These are phyloP conservation scores for Coemansia sp. DNA, from an alignment of 192 early-diverging fungal genomes.

Conservation along the genomic window DNA sequence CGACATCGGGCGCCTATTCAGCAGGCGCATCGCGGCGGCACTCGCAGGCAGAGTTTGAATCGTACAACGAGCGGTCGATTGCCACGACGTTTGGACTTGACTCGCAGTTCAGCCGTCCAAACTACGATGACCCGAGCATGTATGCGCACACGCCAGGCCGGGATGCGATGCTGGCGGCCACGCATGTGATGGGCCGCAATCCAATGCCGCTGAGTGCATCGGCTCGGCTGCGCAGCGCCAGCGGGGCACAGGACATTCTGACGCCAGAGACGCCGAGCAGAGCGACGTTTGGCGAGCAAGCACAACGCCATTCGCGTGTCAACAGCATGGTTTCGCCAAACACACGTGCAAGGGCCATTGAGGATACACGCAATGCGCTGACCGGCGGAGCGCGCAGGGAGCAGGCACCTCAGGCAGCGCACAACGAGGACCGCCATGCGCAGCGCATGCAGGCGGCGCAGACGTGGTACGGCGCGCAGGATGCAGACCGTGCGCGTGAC, in stretches of 20 bases:
- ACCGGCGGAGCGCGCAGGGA: conserved; percentile 19
- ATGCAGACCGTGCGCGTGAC: background rate
- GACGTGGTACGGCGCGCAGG: conserved; percentile 18
- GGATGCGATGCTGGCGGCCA: conserved; percentile 21
- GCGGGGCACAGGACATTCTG: conserved; percentile 6
- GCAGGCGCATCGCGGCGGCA: conserved; percentile 15
- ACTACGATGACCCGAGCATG: conserved; percentile 37
- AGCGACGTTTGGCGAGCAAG: conserved; percentile 1
- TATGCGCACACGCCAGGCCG: conserved; percentile 44
- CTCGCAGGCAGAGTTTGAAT: conserved; percentile 44
- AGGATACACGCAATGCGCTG: conserved; percentile 46
- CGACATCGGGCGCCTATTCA: conserved; percentile 13
- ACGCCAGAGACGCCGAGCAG: conserved; percentile 33
- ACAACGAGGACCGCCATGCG: conserved; percentile 7
- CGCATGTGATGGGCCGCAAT: conserved; percentile 23
- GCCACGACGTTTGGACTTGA: conserved; percentile 32
- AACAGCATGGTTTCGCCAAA: conserved; percentile 43
- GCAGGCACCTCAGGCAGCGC: background rate
- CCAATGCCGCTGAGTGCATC: conserved; percentile 3
- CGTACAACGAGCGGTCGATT: conserved; percentile 34
- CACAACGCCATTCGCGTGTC: conserved; percentile 28
- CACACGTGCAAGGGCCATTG: conserved; percentile 34
- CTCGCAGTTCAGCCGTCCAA: conserved; percentile 32
- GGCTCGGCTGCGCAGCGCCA: conserved; percentile 14
- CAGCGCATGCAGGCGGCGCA: conserved; percentile 14